Percentiles rank a stretch among this genome's conserved stretches.
Conservation (phyloP, 2,329 filamentous ascomycete species). For the Chlorencoelia australis region DNA sequence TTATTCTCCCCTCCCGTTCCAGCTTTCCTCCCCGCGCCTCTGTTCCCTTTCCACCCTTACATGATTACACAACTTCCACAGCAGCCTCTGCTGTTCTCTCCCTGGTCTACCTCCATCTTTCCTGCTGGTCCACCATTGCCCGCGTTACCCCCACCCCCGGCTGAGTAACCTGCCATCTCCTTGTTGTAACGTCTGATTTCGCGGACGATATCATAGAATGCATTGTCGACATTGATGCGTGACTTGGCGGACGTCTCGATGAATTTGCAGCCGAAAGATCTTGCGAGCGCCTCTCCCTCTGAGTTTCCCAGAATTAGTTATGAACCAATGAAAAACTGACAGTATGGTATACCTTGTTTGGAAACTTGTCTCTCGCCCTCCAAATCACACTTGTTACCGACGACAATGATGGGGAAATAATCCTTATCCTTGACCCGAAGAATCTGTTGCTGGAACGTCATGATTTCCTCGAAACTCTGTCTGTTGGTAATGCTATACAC, state of each 20-base stretch:
- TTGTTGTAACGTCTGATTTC: slow-evolving; percentile 98
- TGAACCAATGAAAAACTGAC: neutral
- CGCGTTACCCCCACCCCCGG: slow-evolving; percentile 52
- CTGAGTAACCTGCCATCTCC: slow-evolving; percentile 84
- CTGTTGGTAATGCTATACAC: slow-evolving; percentile 97
- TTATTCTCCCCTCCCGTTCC: neutral
- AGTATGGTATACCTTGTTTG: slow-evolving; percentile 61
- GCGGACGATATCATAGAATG: slow-evolving; percentile 96
- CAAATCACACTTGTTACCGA: slow-evolving; percentile 99
- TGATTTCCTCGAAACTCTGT: slow-evolving; percentile 97
- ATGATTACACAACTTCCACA: slow-evolving; percentile 82
- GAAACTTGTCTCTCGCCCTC: slow-evolving; percentile 86
- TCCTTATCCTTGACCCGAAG: slow-evolving; percentile 98
- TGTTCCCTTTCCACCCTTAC: slow-evolving; percentile 38
- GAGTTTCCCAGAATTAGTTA: slow-evolving; percentile 13
- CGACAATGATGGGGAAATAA: slow-evolving; percentile 98
- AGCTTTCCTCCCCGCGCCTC: neutral
- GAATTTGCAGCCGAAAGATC: slow-evolving; percentile 91
- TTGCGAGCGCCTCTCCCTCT: slow-evolving; percentile 86
- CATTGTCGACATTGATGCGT: slow-evolving; percentile 94
- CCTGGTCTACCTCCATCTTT: slow-evolving; percentile 73
- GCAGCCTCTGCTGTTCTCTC: slow-evolving; percentile 58
- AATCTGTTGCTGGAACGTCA: slow-evolving; percentile 98
- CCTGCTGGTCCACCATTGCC: slow-evolving; percentile 44
- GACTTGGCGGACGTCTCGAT: slow-evolving; percentile 99